Evolutionary conservation across 31 red algal species (phyloP), one percentile per base, ranked within the genome.

Genomic region (Asparagopsis taxiformis): DNA sequence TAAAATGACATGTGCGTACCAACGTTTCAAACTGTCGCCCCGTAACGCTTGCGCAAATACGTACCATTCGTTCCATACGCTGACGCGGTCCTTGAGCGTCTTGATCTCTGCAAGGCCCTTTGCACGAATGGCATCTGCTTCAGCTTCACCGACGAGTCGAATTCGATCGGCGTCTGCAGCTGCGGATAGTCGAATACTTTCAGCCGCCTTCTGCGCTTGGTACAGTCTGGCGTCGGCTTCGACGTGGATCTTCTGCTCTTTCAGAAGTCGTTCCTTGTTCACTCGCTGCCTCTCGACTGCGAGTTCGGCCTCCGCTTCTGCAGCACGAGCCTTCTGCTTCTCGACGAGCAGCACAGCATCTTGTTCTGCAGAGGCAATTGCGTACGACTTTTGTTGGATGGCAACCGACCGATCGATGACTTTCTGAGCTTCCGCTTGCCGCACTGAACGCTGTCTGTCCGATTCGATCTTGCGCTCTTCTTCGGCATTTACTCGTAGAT

Each of bases 211-310:
- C 17, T 38, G 52, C 0, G 77, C 56, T 3, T 73, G 62, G 64
- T 84, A 84, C 34, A 91, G 69, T 51, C 44, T 69, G 15, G 87
- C 87, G 61, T 91, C 79, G 0, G 78, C 87, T 38, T 79, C 73
- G 30, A 81, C 87, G 37, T 84, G 35, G 7, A 84, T 62, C 8
- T 25, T 31, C 41, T 78, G 77, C 29, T 85, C 72, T 33, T 79
- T 80, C 55, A 44, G 10, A 3, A 84, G 57, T 3, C 63, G 35
- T 41, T 77, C 70, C 61, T 77, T 79, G 31, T 76, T 60, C 3
- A 81, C 76, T 13, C 71, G 59, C n/a, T 70, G 80, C 50, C 59
- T 55, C 51, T 76, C 58, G 1, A 92, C 88, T 16, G 70, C 36
- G 0, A 85, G 51, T 21, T 85, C 68, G 0, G 79, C 88, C 44